These are phyloP conservation scores for Middelhovenomyces tepae DNA, from an alignment of 805 yeast genomes.

Conservation along the genomic window DNA sequence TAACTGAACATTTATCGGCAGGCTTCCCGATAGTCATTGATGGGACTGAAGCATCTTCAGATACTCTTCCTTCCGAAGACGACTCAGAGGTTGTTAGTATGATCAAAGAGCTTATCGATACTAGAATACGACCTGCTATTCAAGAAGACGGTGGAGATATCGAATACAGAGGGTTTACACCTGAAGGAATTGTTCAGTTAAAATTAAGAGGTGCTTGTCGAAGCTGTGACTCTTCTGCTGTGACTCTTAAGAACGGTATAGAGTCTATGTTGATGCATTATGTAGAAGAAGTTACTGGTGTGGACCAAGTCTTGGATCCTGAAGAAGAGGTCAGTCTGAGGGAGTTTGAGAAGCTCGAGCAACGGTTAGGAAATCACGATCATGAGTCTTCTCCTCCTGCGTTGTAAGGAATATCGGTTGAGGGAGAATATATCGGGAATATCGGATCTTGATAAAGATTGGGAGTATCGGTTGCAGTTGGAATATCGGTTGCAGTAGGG, in stretches of 20 bases:
- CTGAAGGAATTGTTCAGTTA: constrained; percentile 80
- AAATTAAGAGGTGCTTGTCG: constrained; percentile 95
- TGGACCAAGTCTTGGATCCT: constrained; percentile 79
- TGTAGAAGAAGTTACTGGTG: constrained; percentile 88
- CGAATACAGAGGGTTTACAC: constrained; percentile 77
- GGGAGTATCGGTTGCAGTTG: too few relatives aligned
- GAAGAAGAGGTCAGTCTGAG: constrained; percentile 64
- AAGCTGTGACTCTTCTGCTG: constrained; percentile 82
- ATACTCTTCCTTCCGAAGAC: constrained; percentile 47
- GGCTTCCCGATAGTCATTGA: constrained; percentile 45
- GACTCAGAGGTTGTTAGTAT: constrained; percentile 76
- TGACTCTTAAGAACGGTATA: constrained; percentile 89
- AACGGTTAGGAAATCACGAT: constrained; percentile 34
- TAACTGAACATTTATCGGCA: constrained; percentile 37
- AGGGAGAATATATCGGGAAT: too few relatives aligned
- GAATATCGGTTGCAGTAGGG: too few relatives aligned
- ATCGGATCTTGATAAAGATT: too few relatives aligned
- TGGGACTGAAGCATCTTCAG: constrained; percentile 29
- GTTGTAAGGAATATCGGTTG: constrained; percentile 1
- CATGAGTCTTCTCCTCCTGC: constrained; percentile 18
- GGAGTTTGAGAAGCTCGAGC: constrained; percentile 80
- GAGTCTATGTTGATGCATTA: constrained; percentile 96
- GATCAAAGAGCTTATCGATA: constrained; percentile 86
- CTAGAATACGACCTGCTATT: constrained; percentile 94
- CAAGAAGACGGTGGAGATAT: constrained; percentile 99